Conservation (phyloP, 176 grass and related monocot genomes). For the Hsuehochloa calcarea region DNA sequence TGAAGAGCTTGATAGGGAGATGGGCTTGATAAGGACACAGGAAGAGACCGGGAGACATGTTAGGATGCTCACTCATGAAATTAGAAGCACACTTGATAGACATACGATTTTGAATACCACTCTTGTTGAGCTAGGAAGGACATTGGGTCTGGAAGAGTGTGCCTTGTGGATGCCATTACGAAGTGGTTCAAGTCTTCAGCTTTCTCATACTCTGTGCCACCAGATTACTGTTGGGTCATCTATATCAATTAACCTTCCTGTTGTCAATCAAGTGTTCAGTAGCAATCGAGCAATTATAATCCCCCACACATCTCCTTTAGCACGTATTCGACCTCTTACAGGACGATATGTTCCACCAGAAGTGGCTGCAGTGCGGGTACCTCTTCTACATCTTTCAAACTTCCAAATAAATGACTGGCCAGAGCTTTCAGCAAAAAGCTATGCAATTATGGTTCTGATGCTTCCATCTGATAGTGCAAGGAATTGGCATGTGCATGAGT, state of each 20-base stretch:
- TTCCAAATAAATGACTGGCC: slow-evolving; percentile 86
- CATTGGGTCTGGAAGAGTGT: slow-evolving; percentile 60
- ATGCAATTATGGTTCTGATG: slow-evolving; percentile 89
- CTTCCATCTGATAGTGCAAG: slow-evolving; percentile 84
- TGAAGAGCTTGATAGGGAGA: slow-evolving; percentile 69
- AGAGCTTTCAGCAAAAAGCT: slow-evolving; percentile 74
- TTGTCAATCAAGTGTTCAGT: slow-evolving; percentile 70
- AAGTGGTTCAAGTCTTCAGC: slow-evolving; percentile 57
- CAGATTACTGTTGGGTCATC: slow-evolving; percentile 54
- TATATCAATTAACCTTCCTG: slow-evolving; percentile 65
- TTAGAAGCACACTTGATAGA: slow-evolving; percentile 74
- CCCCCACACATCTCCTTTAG: slow-evolving; percentile 62
- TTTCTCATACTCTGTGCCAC: slow-evolving; percentile 68
- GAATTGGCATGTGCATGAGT: slow-evolving; percentile 79
- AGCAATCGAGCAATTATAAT: slow-evolving; percentile 73
- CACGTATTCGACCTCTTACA: slow-evolving; percentile 42
- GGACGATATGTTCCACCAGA: slow-evolving; percentile 74
- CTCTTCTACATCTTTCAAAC: slow-evolving; percentile 81
- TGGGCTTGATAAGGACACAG: slow-evolving; percentile 69
- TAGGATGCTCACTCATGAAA: slow-evolving; percentile 75
- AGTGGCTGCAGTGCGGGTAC: slow-evolving; percentile 78
- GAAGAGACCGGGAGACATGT: slow-evolving; percentile 67
- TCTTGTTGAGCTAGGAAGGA: slow-evolving; percentile 68
- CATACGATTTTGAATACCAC: slow-evolving; percentile 76
- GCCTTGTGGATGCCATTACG: slow-evolving; percentile 75